Percentiles rank a stretch among this genome's conserved stretches.
Conservation (phyloP, 768 basidiomycete species). For the Scleroderma bovista region DNA sequence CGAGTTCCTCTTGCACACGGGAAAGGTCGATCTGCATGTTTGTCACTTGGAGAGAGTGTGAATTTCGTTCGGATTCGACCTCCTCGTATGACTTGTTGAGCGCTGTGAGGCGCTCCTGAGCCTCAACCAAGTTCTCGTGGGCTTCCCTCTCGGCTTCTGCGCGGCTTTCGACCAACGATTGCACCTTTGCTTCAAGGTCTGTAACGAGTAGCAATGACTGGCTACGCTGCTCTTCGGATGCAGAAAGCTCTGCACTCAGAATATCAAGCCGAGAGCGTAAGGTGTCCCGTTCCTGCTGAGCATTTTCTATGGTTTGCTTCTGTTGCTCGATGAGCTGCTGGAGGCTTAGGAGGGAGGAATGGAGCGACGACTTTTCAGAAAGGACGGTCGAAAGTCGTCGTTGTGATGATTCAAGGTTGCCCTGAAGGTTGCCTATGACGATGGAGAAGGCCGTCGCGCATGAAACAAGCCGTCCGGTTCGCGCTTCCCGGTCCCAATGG, state of each 20-base stretch:
- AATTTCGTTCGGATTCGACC: constrained; percentile 60
- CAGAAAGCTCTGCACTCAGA: constrained; percentile 32
- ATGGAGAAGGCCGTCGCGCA: constrained; percentile 33
- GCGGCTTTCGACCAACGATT: constrained; percentile 27
- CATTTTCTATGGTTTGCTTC: constrained; percentile 7
- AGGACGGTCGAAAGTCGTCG: constrained; percentile 6
- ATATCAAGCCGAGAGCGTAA: constrained; percentile 30
- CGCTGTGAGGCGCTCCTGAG: constrained; percentile 39
- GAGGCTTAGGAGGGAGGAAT: constrained; percentile 11
- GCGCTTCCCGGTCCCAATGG: constrained; percentile 3
- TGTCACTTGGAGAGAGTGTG: constrained; percentile 55
- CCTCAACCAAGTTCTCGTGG: constrained; percentile 22
- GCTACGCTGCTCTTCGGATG: constrained; percentile 18
- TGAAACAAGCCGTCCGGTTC: constrained; percentile 27
- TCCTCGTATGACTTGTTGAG: constrained; percentile 45
- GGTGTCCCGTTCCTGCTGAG: constrained; percentile 18
- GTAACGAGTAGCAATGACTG: constrained; percentile 26
- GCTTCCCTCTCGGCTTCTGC: constrained; percentile 32
- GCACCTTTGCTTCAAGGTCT: constrained; percentile 31
- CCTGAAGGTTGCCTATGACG: constrained; percentile 36
- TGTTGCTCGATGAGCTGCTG: constrained; percentile 17
- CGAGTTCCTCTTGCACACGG: constrained; percentile 46
- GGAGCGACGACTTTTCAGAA: constrained; percentile 11
- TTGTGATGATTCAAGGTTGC: constrained; percentile 20
- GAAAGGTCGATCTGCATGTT: constrained; percentile 60